Conservation (phyloP, 257 asterid species). For the Plantago major region DNA sequence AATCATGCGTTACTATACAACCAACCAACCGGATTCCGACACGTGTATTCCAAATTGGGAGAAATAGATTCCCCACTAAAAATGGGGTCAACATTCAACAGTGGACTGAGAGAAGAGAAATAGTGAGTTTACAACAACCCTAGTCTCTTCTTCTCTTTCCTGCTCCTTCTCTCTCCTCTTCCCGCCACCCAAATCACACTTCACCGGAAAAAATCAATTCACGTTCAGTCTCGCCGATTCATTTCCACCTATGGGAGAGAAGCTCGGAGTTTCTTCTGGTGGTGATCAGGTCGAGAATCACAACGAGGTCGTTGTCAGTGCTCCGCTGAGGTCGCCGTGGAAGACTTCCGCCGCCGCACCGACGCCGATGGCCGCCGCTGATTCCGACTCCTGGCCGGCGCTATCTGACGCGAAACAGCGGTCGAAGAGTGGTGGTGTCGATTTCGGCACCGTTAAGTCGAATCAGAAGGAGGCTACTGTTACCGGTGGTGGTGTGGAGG, state of each 20-base stretch:
- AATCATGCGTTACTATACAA: too few species aligned
- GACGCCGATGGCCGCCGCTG: conserved; percentile 35
- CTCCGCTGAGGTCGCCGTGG: conserved; percentile 74
- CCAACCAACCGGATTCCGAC: too few species aligned
- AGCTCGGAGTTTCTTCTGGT: conserved; percentile 22
- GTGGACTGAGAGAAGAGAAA: too few species aligned
- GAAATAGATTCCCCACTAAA: too few species aligned
- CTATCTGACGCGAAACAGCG: conserved; percentile 60
- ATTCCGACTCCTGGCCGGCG: conserved; percentile 84
- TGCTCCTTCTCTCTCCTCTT: too few species aligned
- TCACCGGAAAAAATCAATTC: background rate
- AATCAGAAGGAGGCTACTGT: conserved; percentile 21
- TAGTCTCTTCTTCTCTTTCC: too few species aligned
- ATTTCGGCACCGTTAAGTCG: conserved; percentile 27
- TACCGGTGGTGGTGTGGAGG: conserved; percentile 24
- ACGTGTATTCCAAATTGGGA: too few species aligned
- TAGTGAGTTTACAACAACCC: too few species aligned
- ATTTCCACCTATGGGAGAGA: conserved; percentile 47
- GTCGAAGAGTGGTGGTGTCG: conserved; percentile 28
- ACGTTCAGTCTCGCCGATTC: background rate
- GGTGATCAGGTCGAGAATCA: conserved; percentile 39
- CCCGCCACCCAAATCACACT: too few species aligned
- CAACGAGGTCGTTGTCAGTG: conserved; percentile 36
- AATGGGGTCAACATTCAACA: too few species aligned
- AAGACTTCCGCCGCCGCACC: conserved; percentile 48